Base-by-base conservation (phyloP, 192 early-diverging fungal species). In the Linnemannia schmuckeri region DNA sequence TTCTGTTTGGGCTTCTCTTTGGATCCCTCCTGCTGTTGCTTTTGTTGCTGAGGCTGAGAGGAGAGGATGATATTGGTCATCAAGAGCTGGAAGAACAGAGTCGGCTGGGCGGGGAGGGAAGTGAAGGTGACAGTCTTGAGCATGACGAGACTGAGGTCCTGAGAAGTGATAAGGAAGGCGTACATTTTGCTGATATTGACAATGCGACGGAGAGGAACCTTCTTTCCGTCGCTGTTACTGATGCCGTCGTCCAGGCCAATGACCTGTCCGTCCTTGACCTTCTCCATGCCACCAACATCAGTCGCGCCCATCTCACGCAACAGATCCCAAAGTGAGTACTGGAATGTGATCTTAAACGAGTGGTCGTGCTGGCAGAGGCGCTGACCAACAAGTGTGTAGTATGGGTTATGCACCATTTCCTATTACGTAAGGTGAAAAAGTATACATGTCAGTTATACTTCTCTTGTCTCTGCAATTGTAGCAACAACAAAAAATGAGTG, bases 301-400 rank as follows among this genome's bases (percentile, higher is more conserved):
- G 83, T 89, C 70, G 96, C 96, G 38, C 94, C 96, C 85, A 96
- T 90, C 72, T 94, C 95, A 72, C 98, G 93, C 75, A 99, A 82
- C 81, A 96, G 93, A 89, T 99, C 98, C 98, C 98, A 99, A 55
- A 99, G 91, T 22, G 94, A 93, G 86, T 96, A 99, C 92, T 98
- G 97, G 83, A 97, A 94, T 8, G 98, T 99, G 77, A 99, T 92
- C 88, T 94, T 94, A 91, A 94, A 96, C 12, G 94, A 93, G 85
- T 96, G 93, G 80, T 95, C 91, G 55, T 93, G 88, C 44, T 90
- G 88, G 86, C 97, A 98, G 74, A 99, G 89, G 73, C 94, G 91
- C 75, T 96, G 89, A 13, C 94, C 94, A 10, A 99, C 94, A 37
- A 98, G 91, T 35, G 95, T 92, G 79, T 99, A 99, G 88, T 95